These are phyloP conservation scores for Aspergillus haitiensis DNA, from an alignment of 495 filamentous ascomycete species.

Conservation along the genomic window DNA sequence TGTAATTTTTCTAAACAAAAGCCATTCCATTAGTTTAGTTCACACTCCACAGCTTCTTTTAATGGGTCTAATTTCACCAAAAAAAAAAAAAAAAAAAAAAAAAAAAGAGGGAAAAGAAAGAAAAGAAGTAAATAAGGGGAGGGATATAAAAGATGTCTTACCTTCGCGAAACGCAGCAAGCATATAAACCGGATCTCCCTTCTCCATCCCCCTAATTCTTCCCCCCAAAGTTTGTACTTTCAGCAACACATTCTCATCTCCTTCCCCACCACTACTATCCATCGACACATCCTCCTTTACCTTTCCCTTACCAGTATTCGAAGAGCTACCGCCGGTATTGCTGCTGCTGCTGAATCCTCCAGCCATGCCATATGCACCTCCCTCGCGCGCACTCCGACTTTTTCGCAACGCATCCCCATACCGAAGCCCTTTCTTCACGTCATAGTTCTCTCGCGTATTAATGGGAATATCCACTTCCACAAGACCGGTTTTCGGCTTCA, in stretches of 20 bases:
- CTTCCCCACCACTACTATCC: conserved; percentile 24
- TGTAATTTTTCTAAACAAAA: conserved; percentile 61
- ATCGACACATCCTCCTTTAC: conserved; percentile 40
- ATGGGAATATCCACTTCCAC: conserved; percentile 76
- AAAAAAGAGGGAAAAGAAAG: conserved; percentile 9
- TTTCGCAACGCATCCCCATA: conserved; percentile 68
- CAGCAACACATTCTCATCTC: conserved; percentile 33
- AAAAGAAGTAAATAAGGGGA: conserved; percentile 11
- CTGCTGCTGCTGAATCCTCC: conserved; percentile 53
- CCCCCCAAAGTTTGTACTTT: conserved; percentile 62
- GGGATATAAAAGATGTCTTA: conserved; percentile 35
- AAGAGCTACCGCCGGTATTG: conserved; percentile 9
- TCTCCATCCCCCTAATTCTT: conserved; percentile 58
- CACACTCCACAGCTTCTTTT: too few species aligned
- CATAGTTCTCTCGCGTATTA: conserved; percentile 60
- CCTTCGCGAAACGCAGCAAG: conserved; percentile 66
- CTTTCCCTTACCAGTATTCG: conserved; percentile 35
- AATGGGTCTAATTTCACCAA: too few species aligned
- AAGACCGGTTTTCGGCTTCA: conserved; percentile 67
- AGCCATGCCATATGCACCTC: conserved; percentile 58
- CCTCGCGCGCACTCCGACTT: conserved; percentile 52
- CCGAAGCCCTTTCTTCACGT: conserved; percentile 60
- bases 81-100: conserved; percentile 12
- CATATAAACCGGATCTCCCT: conserved; percentile 67
- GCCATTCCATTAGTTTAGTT: conserved; percentile 3